Conservation (phyloP, 768 basidiomycete genomes). For the Neoboletus subvelutipes region DNA sequence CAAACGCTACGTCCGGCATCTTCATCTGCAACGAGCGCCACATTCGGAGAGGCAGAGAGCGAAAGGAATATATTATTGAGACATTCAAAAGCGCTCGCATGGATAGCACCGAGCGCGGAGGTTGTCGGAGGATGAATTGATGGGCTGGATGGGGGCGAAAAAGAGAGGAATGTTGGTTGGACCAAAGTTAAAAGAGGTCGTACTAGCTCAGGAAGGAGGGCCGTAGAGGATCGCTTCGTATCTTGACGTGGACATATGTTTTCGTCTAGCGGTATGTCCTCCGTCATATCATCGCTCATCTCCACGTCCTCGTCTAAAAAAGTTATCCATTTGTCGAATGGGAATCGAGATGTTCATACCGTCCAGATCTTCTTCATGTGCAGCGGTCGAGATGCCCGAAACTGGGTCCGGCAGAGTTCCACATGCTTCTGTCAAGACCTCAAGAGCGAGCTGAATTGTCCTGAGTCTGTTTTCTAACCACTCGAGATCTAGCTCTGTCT, state of each 20-base stretch:
- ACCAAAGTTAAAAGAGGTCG: constrained; percentile 66
- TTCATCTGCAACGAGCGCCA: constrained; percentile 43
- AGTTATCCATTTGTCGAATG: constrained; percentile 28
- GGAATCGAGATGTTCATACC: constrained; percentile 20
- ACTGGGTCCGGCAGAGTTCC: constrained; percentile 83
- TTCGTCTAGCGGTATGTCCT: constrained; percentile 28
- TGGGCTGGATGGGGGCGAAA: constrained; percentile 64
- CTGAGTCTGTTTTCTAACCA: constrained; percentile 67
- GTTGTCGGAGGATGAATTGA: constrained; percentile 89
- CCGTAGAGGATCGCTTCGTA: constrained; percentile 27
- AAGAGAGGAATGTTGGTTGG: constrained; percentile 77
- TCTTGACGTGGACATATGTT: constrained; percentile 14
- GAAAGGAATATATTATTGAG: constrained; percentile 88
- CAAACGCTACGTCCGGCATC: constrained; percentile 57
- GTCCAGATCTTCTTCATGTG: constrained; percentile 36
- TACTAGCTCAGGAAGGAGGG: constrained; percentile 60
- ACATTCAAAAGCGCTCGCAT: constrained; percentile 84
- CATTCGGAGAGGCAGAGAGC: constrained; percentile 49
- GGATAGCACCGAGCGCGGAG: constrained; percentile 78
- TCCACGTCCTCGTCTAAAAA: constrained; percentile 46
- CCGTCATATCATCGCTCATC: constrained; percentile 32
- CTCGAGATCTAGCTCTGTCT: constrained; percentile 69
- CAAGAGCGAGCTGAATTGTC: constrained; percentile 79
- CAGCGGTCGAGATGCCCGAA: constrained; percentile 35
- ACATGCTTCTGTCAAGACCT: constrained; percentile 85